These are phyloP conservation scores for Calonectria crousiana DNA, from an alignment of 2,329 filamentous ascomycete species.

Conservation along the genomic window DNA sequence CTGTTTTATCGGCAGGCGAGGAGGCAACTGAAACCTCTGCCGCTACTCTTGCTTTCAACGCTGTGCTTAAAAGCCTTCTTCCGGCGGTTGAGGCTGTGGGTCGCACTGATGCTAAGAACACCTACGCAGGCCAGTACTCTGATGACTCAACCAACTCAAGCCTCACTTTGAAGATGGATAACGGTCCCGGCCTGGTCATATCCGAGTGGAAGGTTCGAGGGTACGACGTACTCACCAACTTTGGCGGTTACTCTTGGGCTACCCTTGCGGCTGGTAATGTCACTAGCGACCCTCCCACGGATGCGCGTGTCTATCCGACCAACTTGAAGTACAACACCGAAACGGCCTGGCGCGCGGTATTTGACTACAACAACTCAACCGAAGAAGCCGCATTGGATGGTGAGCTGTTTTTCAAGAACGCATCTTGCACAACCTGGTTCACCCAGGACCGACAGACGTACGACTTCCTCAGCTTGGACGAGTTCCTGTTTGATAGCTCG, in stretches of 20 bases:
- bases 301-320: conserved; percentile 48
- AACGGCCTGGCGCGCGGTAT: conserved; percentile 49
- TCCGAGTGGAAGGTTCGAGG: conserved; percentile 54
- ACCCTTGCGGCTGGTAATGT: conserved; percentile 26
- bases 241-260: conserved; percentile 43
- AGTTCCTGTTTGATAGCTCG: conserved; percentile 45
- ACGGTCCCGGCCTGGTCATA: conserved; percentile 54
- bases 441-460: conserved; percentile 49
- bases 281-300: conserved; percentile 28
- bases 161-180: conserved; percentile 53
- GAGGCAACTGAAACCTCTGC: conserved; percentile 41
- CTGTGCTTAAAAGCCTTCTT: conserved; percentile 50
- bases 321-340: conserved; percentile 36
- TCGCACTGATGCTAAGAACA: conserved; percentile 48
- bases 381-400: conserved; percentile 35
- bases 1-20: conserved; percentile 52
- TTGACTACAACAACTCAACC: conserved; percentile 39
- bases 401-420: conserved; percentile 44
- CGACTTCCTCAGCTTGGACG: conserved; percentile 46
- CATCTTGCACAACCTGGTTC: conserved; percentile 48
- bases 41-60: conserved; percentile 40
- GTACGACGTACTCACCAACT: conserved; percentile 54
- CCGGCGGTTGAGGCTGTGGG: conserved; percentile 58
- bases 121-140: conserved; percentile 53
- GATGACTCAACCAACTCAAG: conserved; percentile 55